Evolutionary conservation across 2,329 filamentous ascomycete genomes (phyloP), one percentile per base, ranked within the genome.

Genomic region (Paradendryphiella salina): DNA sequence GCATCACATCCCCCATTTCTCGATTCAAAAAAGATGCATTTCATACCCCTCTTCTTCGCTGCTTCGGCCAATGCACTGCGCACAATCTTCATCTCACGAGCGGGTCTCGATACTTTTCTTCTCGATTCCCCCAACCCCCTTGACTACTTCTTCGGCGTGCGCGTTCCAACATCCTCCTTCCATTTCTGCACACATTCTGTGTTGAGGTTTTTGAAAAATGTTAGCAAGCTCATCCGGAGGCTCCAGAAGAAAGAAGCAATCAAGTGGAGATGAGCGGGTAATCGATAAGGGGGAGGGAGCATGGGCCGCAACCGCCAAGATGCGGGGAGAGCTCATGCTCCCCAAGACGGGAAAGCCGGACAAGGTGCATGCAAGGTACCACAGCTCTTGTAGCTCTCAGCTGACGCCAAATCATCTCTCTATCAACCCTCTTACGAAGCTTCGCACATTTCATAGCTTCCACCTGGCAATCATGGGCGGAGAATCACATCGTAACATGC

Each of bases 381-480:
- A 58, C 35, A 43, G 40, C 59, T 45, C 37, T 43, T 42, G 50
- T 39, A 48, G 46, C 50, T 35, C 15, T 35, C 56, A 55, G 49
- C 45, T 57, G 37, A 54, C 42, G n/a, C 36, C n/a, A 23, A 17
- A 28, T 31, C 35, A 41, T 26, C 39, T 37, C 46, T 35, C 37
- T 31, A 47, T 40, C 34, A 39, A 17, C 46, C n/a, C 35, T 28
- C 40, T 21, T n/a, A 9, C 15, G n/a, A 33, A 21, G 15, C 10
- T 32, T 13, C 31, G 5, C 13, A 15, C 5, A 17, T 28, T 53
- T 21, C 28, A 44, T 46, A 26, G 14, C 41, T 18, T 13, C 20
- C 39, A 23, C 26, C 21, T 21, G 15, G 26, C 47, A 37, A 65
- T 35, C 46, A 74, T 74, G 72, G 72, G 72, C 44, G 72, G 72